Percentiles rank a stretch among this genome's conserved stretches.
Conservation (phyloP, 164 flowering plant genomes). For the Cinnamomum chago region DNA sequence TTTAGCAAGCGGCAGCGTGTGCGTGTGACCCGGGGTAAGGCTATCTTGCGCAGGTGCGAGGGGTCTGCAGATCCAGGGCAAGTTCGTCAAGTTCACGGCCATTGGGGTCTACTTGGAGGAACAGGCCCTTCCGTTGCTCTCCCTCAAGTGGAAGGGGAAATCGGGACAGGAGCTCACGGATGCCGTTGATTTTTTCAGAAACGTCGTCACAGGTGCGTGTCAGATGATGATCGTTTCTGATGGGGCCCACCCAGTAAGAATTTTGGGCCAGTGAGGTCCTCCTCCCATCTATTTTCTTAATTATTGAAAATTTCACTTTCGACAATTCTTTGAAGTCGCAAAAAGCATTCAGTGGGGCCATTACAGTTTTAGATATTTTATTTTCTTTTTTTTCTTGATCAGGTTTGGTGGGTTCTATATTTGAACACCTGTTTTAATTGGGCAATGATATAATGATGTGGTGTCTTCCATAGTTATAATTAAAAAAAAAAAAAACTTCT, state of each 20-base stretch:
- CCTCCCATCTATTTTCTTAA: too few species aligned
- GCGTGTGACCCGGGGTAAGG: background rate
- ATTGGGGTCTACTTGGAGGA: conserved; percentile 72
- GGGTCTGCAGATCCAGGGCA: conserved; percentile 67
- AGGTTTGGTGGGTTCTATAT: too few species aligned
- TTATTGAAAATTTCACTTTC: too few species aligned
- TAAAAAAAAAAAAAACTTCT: too few species aligned
- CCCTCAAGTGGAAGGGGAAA: conserved; percentile 71
- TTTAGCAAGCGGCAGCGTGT: background rate
- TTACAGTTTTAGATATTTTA: too few species aligned
- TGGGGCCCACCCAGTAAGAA: background rate
- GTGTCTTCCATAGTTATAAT: too few species aligned
- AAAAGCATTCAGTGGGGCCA: too few species aligned
- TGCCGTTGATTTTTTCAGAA: conserved; percentile 60
- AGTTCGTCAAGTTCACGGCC: conserved; percentile 73
- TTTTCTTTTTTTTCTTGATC: too few species aligned
- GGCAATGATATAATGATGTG: too few species aligned
- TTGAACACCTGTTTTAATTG: too few species aligned
- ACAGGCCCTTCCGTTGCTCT: conserved; percentile 43
- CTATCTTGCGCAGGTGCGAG: conserved; percentile 60
- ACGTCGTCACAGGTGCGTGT: conserved; percentile 60
- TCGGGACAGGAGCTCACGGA: conserved; percentile 47
- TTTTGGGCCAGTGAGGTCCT: too few species aligned
- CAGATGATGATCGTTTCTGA: background rate
- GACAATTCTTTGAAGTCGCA: too few species aligned